A percentile compares a stretch with the other conserved stretches of the same genome.
These are phyloP conservation scores for Protea cynaroides DNA, from an alignment of 164 flowering plant species.

Conservation along the genomic window DNA sequence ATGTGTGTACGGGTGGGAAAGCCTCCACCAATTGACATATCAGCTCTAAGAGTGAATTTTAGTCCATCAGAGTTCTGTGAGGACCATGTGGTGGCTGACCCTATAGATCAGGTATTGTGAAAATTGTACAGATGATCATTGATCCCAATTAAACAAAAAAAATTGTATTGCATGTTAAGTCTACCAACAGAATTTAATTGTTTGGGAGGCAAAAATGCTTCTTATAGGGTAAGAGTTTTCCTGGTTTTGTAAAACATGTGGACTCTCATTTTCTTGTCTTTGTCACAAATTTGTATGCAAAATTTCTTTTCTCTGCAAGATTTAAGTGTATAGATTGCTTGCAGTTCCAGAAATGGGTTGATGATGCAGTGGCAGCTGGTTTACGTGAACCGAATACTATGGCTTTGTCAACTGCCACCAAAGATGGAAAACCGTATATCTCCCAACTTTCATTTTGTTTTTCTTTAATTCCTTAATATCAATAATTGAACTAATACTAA, in stretches of 20 bases:
- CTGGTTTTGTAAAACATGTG: too few species aligned
- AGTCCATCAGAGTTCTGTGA: conserved; percentile 78
- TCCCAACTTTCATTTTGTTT: not conserved
- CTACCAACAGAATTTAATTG: too few species aligned
- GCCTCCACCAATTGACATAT: conserved; percentile 67
- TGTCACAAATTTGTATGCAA: not conserved
- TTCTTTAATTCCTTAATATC: too few species aligned
- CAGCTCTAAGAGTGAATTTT: conserved; percentile 86
- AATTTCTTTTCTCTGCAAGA: not conserved
- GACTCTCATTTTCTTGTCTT: not conserved
- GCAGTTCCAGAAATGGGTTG: conserved; percentile 94
- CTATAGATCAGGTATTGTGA: conserved; percentile 66
- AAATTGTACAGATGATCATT: not conserved
- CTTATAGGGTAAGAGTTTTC: too few species aligned
- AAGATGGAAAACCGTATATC: conserved; percentile 69
- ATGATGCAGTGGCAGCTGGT: conserved; percentile 78
- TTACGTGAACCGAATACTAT: conserved; percentile 94
- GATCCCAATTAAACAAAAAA: not conserved
- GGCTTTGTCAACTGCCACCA: conserved; percentile 78
- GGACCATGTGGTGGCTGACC: conserved; percentile 69
- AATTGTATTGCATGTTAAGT: not conserved
- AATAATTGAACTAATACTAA: too few species aligned
- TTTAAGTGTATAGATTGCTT: conserved; percentile 7
- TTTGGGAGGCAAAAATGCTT: too few species aligned
- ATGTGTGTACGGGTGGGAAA: conserved; percentile 97